Base-by-base conservation (phyloP, 176 grass and related monocot genomes). In the Musa beccarii region DNA sequence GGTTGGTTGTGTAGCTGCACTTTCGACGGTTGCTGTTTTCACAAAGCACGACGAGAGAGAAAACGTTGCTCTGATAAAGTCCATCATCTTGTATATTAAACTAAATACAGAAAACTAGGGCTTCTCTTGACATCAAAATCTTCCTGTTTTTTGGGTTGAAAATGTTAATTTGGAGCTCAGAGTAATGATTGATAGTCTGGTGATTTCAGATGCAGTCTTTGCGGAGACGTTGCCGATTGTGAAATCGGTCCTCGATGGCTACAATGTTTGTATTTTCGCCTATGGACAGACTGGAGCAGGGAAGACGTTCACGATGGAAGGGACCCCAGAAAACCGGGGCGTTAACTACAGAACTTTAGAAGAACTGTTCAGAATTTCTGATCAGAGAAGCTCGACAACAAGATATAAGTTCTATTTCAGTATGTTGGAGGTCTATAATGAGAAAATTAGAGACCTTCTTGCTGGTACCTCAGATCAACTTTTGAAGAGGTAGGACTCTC, bases 271-370 rank as follows among this genome's bases (percentile, higher is more conserved):
- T 74, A 99, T 99, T 54, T 95, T 99, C 57, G 96, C 96, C 13
- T 99, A 95, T 68, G 96, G 96, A 25, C 96, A 99, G 56, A 99
- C 91, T 49, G 96, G 96, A 81, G 87, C 96, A 0, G 91, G 91
- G 24, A 95, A 99, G 75, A 99, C 96, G 1, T 99, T 89, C 81
- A 99, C 96, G 22, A 99, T 99, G 96, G 91, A 99, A 87, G 96
- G 95, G 23, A 59, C 86, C 79, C 78, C 83, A 59, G 91, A 89
- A 49, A 86, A 95, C 59, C 92, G 91, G 79, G 96, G 96, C 16
- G 96, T 99, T 20, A 99, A 99, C 54, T 99, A 99, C 63, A 89
- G 91, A 74, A 81, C 96, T 53, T 67, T 99, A n/a, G 96, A 94
- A 88, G 91, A 91, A 79, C 24, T 99, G 9, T 99, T 99, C 75